Evolutionary conservation across 352 stramenopile genomes (phyloP), one percentile per base, ranked within the genome.

Genomic region (Globisporangium alternatum): DNA sequence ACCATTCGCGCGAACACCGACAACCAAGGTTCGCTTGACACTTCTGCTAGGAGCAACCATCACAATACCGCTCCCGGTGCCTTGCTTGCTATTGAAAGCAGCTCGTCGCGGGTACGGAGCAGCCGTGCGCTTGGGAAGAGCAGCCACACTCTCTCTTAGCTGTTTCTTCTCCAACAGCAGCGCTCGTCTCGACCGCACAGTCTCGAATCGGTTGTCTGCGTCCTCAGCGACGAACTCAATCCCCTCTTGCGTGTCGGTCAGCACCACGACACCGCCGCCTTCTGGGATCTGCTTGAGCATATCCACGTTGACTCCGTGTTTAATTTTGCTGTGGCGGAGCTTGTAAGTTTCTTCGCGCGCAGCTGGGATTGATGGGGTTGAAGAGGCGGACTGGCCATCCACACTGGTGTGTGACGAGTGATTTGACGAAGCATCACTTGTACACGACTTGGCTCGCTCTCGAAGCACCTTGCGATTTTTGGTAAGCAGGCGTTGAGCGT

Each of bases 101-200:
- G 39, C n/a, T 59, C 56, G 22, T 61, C 47, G n/a, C 45, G 48
- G 31, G 51, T 15, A 35, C 15, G 30, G 31, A 45, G 31, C 17
- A 48, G 15, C 17, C 4, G 13, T 49, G 4, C 30, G 31, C 21
- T 37, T 31, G 10, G n/a, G 33, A 10, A 43, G 25, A 30, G 19
- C 43, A 35, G 45, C 17, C 10, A 25, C 25, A 19, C n/a, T 57
- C 52, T 62, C 62, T 56, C 54, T 58, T 5, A 35, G 53, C 28
- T 31, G 58, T 47, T 72, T 74, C 39, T 57, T 66, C 22, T 78
- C 74, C 19, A 69, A 49, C 33, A 76, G 30, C 8, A 77, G 39
- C 17, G 66, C 54, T 61, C 71, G 48, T 44, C 71, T 60, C 8
- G 74, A 81, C 9, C 68, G 68, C 37, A 81, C 74, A 39, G 66